These are phyloP conservation scores for Botryotinia convoluta DNA, from an alignment of 2,329 filamentous ascomycete genomes.

Conservation along the genomic window DNA sequence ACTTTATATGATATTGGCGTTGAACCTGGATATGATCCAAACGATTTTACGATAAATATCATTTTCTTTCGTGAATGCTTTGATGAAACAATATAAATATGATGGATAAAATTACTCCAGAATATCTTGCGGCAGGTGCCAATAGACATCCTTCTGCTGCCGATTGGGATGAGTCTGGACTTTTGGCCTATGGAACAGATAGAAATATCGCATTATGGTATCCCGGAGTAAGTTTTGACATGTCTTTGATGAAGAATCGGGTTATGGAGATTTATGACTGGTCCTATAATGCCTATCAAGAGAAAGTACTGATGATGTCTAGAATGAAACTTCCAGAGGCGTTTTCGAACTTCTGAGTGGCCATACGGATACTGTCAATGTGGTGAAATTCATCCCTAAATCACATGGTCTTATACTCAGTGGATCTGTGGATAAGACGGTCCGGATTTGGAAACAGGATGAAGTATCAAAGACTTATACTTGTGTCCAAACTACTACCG, in stretches of 20 bases:
- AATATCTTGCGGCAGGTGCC: conserved; percentile 63
- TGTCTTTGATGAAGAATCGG: not conserved
- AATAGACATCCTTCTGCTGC: conserved; percentile 88
- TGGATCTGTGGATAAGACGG: conserved; percentile 75
- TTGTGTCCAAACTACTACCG: conserved; percentile 53
- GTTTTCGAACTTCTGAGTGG: conserved; percentile 67
- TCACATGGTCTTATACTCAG: conserved; percentile 64
- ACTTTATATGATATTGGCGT: not conserved
- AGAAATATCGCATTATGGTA: conserved; percentile 87
- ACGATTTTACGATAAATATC: not conserved
- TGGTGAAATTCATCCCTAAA: conserved; percentile 69
- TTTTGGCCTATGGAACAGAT: conserved; percentile 86
- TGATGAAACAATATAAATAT: conserved; percentile 25
- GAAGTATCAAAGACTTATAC: conserved; percentile 34
- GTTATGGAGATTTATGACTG: not conserved
- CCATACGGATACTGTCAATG: conserved; percentile 78
- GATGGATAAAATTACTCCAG: conserved; percentile 25
- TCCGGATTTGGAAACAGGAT: conserved; percentile 68
- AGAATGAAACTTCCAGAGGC: conserved; percentile 45
- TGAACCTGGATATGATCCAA: not conserved
- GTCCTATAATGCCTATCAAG: not conserved
- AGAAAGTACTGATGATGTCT: not conserved
- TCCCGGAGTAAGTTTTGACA: conserved; percentile 60
- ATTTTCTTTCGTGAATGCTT: not conserved
- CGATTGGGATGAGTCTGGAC: conserved; percentile 75